Evolutionary conservation across 2,329 filamentous ascomycete species (phyloP), one percentile per base, ranked within the genome.

Genomic region (Fusarium sp.): DNA sequence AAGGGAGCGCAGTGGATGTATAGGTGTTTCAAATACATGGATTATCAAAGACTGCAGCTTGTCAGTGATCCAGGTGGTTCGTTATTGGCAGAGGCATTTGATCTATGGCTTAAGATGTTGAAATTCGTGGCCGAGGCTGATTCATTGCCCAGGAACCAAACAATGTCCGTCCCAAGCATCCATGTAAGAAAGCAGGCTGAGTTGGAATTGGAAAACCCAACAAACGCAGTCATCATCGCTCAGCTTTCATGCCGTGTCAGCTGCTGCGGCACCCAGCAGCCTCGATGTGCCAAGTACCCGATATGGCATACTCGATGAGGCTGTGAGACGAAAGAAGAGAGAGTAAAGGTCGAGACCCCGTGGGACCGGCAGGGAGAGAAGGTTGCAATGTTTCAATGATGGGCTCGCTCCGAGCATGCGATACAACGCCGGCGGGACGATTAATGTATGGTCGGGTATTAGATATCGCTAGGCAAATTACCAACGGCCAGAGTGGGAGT

Each of bases 1-100:
- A 39, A 24, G 20, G 43, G 41, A 31, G 35, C 59, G 35, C 50
- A 43, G 48, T 52, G 58, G 67, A 68, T 37, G 67, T 68, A 54
- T 45, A 71, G 18, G 50, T 54, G 50, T 54, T 54, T 54, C 50
- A 54, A 31, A 54, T 54, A 54, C 50, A 54, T 33, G 50, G 50
- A 29, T n/a, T 29, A 29, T 16, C 48, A 52, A 52, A 52, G 18
- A 52, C 48, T 52, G 48, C 18, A 52, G 24, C 48, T 31, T 54
- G 50, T 54, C 50, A 54, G 27, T 54, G 27, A 20, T 54, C 18
- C 27, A 31, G n/a, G 50, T 20, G 18, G 18, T 54, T 54, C 50
- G 20, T 54, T 9, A 54, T 54, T 54, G 27, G 50, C 50, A 54
- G 50, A 20, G 43, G 14, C 43, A 16, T 48, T 50, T 27, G 24